Percentiles rank a stretch among this genome's conserved stretches.
These are phyloP conservation scores for Xanthoconium separans DNA, from an alignment of 1,284 basidiomycete genomes.

Conservation along the genomic window DNA sequence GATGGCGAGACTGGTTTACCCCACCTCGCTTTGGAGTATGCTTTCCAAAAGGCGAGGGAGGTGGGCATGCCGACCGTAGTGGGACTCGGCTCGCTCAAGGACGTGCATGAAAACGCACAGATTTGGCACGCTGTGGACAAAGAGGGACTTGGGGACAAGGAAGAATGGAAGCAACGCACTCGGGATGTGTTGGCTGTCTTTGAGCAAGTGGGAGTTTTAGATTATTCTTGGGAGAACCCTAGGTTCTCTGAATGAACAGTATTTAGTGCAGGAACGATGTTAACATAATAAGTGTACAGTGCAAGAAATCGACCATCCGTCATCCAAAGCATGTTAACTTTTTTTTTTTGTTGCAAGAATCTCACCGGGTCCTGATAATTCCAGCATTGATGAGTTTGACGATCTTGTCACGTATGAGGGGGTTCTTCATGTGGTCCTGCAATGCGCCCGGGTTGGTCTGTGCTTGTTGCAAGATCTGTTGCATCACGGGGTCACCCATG, in stretches of 20 bases:
- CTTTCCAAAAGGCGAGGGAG: conserved; percentile 51
- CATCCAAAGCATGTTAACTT: conserved; percentile 6
- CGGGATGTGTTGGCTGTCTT: conserved; percentile 48
- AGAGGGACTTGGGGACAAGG: conserved; percentile 32
- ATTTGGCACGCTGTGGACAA: conserved; percentile 63
- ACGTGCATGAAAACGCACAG: conserved; percentile 73
- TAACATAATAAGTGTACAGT: conserved; percentile 24
- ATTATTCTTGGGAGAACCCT: conserved; percentile 68
- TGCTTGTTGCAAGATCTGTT: conserved; percentile 93
- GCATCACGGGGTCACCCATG: conserved; percentile 88
- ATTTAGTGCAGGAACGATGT: conserved; percentile 22
- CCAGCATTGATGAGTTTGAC: conserved; percentile 93
- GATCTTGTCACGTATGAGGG: conserved; percentile 80
- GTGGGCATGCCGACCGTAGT: conserved; percentile 68
- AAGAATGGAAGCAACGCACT: conserved; percentile 50
- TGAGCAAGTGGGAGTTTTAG: conserved; percentile 44
- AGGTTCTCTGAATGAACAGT: conserved; percentile 16
- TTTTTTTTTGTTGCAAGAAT: not conserved
- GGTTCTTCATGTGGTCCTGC: conserved; percentile 98
- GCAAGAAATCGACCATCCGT: conserved; percentile 12
- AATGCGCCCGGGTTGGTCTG: conserved; percentile 88
- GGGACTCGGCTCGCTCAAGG: conserved; percentile 67
- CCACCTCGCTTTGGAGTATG: conserved; percentile 73
- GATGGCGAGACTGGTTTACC: conserved; percentile 44
- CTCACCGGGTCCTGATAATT: conserved; percentile 78